Evolutionary conservation across 2,329 filamentous ascomycete species (phyloP), one percentile per base, ranked within the genome.

Genomic region (Xylariaceae sp.): DNA sequence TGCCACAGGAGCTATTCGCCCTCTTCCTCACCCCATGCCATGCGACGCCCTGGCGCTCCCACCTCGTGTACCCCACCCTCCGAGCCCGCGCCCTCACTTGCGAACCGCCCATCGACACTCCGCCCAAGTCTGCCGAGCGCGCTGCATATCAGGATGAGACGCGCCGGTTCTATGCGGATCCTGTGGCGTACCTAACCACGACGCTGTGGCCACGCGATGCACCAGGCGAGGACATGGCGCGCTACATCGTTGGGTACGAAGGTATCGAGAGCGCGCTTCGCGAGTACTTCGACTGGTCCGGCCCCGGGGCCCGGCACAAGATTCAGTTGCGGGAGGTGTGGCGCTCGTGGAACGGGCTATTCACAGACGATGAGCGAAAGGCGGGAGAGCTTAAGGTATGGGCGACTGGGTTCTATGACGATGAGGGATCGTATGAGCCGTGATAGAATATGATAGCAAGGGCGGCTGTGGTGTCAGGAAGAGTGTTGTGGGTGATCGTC

Each of bases 11-110:
- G 44, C 71, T 81, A 9, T 83, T 83, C 54, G 79, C 83, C 26
- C 84, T 85, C 16, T 96, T 97, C 66, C 75, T 98, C 18, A 95
- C 90, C 76, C 93, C 93, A 9, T 98, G 93, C 67, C 93, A 98
- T 71, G 87, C 86, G 51, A 97, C 91, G 0, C 91, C 93, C 2
- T 97, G 93, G 91, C 85, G 90, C 55, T 89, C 85, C 13, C 87
- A 94, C 57, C 76, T 97, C 30, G 73, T 94, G 46, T 79, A 93
- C 57, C 79, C 87, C 0, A 68, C 71, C 22, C 80, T 96, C 39
- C 68, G 79, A 43, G 89, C 89, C 3, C 90, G 90, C 72, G 91
- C 90, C 0, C 71, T 97, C 13, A 85, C 86, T 4, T 98, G 93
- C 64, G 90, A 96, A 53, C 93, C 93, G 2, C 93, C 93, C 0